Conservation (phyloP, 2,329 filamentous ascomycete species). For the Claviceps sp. region DNA sequence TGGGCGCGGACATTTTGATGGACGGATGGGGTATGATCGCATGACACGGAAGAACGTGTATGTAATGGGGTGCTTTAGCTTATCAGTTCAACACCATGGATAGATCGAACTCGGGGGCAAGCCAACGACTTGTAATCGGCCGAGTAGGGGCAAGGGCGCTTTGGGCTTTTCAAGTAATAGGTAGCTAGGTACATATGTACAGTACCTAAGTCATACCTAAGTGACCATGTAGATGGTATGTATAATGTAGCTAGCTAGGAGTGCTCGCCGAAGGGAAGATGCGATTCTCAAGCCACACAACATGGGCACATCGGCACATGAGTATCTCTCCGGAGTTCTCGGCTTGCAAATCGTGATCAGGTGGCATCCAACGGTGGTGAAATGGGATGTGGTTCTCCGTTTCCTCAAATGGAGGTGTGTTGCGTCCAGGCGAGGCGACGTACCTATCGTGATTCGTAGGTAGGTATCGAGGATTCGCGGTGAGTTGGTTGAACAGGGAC, state of each 20-base stretch:
- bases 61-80: neutral
- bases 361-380: neutral
- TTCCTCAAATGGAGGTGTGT: no score
- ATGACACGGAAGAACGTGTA: neutral
- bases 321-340: neutral
- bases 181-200: no score
- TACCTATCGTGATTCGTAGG: no score
- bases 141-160: conserved; percentile 1
- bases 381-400: neutral
- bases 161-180: neutral
- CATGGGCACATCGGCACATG: conserved; percentile 3
- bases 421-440: no score
- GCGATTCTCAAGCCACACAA: conserved; percentile 1
- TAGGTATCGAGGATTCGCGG: no score
- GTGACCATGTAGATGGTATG: neutral
- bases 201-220: no score
- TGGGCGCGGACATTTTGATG: neutral
- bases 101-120: neutral
- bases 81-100: neutral
- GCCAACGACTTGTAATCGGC: no score
- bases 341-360: neutral
- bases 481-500: no score
- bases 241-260: no score
- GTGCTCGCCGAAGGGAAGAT: conserved; percentile 1
- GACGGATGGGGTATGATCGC: neutral